Conservation (phyloP, 805 yeast genomes). For the Kluyveromyces siamensis region DNA sequence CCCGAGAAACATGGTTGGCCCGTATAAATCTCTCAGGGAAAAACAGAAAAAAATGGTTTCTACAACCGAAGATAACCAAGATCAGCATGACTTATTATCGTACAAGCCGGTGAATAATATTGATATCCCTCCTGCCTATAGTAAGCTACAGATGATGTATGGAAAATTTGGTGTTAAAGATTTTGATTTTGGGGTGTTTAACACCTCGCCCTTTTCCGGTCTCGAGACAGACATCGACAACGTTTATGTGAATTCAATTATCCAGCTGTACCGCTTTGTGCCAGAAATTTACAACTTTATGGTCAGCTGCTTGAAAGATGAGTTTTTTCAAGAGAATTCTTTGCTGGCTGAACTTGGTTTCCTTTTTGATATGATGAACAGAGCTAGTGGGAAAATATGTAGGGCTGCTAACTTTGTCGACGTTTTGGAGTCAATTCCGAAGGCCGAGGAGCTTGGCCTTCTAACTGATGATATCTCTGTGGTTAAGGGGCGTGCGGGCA, state of each 20-base stretch:
- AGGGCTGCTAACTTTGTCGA: slow-evolving; percentile 72
- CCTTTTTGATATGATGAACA: slow-evolving; percentile 81
- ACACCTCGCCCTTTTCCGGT: slow-evolving; percentile 67
- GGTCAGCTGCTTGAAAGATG: slow-evolving; percentile 45
- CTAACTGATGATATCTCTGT: slow-evolving; percentile 3
- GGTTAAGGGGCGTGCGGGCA: slow-evolving; percentile 1
- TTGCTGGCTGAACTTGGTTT: slow-evolving; percentile 79
- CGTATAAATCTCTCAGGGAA: slow-evolving; percentile 33
- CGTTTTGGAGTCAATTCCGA: slow-evolving; percentile 35
- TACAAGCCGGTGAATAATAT: slow-evolving; percentile 26
- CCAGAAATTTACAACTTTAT: slow-evolving; percentile 65
- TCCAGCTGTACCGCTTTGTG: slow-evolving; percentile 73
- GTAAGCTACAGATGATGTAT: slow-evolving; percentile 66
- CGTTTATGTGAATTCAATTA: slow-evolving; percentile 63
- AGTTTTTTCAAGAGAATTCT: slow-evolving; percentile 38
- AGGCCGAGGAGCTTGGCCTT: slow-evolving; percentile 4
- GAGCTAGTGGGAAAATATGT: slow-evolving; percentile 71
- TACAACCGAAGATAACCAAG: slow-evolving; percentile 11
- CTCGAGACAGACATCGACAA: slow-evolving; percentile 82
- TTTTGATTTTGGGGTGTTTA: slow-evolving; percentile 83
- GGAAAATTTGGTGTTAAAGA: slow-evolving; percentile 89
- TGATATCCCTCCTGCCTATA: slow-evolving; percentile 63
- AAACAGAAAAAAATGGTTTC: slow-evolving; percentile 15
- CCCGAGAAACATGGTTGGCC: slow-evolving; percentile 39
- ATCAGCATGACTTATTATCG: slow-evolving; percentile 14